These are phyloP conservation scores for Jackrogersella multiformis DNA, from an alignment of 495 filamentous ascomycete species.

Conservation along the genomic window DNA sequence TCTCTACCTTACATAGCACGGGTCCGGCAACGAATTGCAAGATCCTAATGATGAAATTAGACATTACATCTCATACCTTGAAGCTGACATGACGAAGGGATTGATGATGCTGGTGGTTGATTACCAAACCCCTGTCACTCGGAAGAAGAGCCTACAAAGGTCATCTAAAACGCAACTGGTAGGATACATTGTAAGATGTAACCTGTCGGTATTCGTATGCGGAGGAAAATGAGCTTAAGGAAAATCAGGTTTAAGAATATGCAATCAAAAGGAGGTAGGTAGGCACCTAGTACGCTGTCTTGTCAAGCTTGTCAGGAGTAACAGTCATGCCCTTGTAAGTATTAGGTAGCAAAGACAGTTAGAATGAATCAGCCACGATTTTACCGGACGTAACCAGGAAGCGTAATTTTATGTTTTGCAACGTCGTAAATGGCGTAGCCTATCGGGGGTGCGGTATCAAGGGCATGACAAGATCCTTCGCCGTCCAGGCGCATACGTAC, in stretches of 20 bases:
- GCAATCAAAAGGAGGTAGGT: conserved; percentile 36
- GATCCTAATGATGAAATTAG: conserved; percentile 14
- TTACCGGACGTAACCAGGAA: conserved; percentile 35
- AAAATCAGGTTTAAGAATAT: conserved; percentile 20
- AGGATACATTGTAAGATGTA: conserved; percentile 8
- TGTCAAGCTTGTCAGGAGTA: conserved; percentile 20
- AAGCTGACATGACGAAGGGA: conserved; percentile 2
- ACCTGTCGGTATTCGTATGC: conserved; percentile 9
- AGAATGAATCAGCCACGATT: conserved; percentile 24
- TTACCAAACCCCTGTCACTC: conserved; percentile 1
- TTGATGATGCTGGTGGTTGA: neutral
- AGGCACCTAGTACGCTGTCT: no score
- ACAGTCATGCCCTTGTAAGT: conserved; percentile 6
- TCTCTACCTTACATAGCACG: conserved; percentile 10
- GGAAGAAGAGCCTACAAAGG: neutral
- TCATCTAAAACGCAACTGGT: conserved; percentile 10
- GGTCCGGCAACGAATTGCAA: conserved; percentile 6
- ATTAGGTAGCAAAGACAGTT: conserved; percentile 8
- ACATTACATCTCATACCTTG: conserved; percentile 4
- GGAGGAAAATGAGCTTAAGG: conserved; percentile 23
- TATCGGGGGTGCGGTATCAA: conserved; percentile 24
- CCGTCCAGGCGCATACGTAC: conserved; percentile 29
- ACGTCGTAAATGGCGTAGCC: conserved; percentile 30
- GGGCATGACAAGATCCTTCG: conserved; percentile 36
- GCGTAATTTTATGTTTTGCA: conserved; percentile 28